phyloP scores from a whole-genome alignment of 148 eudicot species.

The Vaccinium macrocarpon region DNA sequence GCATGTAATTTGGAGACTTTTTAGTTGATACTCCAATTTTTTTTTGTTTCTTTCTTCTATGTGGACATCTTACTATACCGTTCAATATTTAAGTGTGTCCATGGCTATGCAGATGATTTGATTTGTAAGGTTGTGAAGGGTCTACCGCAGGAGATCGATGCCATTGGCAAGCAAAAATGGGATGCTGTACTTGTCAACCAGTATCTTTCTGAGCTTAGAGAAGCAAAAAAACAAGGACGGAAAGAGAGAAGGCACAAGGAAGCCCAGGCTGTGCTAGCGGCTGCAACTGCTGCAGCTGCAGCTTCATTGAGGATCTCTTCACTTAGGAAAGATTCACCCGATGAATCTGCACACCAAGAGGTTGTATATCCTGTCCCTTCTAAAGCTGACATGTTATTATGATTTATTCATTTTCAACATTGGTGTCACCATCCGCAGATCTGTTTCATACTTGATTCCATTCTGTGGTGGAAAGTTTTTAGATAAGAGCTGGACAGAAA shows the following conservation, averaged over 20 bases:
- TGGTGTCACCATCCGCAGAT: background rate
- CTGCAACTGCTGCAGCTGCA: conserved; percentile 98
- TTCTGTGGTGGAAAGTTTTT: background rate
- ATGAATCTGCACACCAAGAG: conserved; percentile 67
- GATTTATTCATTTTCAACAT: background rate
- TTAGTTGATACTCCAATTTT: background rate
- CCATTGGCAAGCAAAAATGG: conserved; percentile 63
- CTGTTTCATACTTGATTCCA: conserved; percentile 4
- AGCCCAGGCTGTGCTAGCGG: conserved; percentile 92
- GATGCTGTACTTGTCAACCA: conserved; percentile 79
- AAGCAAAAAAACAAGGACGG: conserved; percentile 87
- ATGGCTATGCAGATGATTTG: conserved; percentile 60
- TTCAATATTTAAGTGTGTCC: conserved; percentile 1
- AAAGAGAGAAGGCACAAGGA: conserved; percentile 93
- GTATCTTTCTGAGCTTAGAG: conserved; percentile 75
- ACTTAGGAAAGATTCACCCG: conserved; percentile 67
- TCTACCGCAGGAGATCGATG: conserved; percentile 70
- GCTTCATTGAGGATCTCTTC: conserved; percentile 86
- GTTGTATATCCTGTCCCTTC: conserved; percentile 32
- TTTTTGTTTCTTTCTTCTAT: background rate
- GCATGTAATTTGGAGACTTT: conserved; percentile 3
- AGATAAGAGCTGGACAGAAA: no score
- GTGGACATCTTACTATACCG: background rate
- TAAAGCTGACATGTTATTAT: background rate
- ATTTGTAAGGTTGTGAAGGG: conserved; percentile 57